These are phyloP conservation scores for Tolypocladium inflatum DNA, from an alignment of 2,329 filamentous ascomycete genomes.

Conservation along the genomic window DNA sequence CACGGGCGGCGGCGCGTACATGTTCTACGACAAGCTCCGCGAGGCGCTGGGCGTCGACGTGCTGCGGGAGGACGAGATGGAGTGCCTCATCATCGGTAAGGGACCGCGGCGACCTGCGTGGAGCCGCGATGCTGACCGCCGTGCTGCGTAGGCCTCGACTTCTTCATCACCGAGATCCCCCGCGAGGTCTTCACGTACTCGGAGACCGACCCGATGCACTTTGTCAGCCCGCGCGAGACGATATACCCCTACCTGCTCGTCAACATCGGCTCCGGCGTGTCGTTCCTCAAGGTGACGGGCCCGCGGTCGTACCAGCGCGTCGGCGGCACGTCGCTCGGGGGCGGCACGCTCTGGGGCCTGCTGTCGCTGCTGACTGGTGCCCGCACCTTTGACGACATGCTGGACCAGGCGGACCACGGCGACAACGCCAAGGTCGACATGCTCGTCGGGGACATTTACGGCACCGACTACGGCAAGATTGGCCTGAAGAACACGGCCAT, in stretches of 20 bases:
- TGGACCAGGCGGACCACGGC: constrained; percentile 79
- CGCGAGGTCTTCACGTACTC: constrained; percentile 96
- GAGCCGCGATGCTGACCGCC: neutral
- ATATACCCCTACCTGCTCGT: constrained; percentile 96
- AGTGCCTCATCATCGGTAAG: constrained; percentile 87
- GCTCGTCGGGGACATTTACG: constrained; percentile 96
- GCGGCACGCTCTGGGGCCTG: constrained; percentile 95
- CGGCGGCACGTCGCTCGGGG: constrained; percentile 87
- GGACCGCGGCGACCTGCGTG: neutral
- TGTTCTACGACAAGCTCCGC: constrained; percentile 88
- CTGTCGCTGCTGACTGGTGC: constrained; percentile 89
- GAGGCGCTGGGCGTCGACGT: constrained; percentile 81
- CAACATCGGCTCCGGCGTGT: constrained; percentile 95
- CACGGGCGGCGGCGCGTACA: constrained; percentile 90
- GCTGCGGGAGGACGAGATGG: constrained; percentile 93
- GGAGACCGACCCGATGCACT: constrained; percentile 83
- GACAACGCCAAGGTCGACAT: constrained; percentile 94
- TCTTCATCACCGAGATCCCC: constrained; percentile 97
- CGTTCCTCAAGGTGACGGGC: constrained; percentile 92
- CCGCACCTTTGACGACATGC: constrained; percentile 94
- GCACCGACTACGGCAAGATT: constrained; percentile 91
- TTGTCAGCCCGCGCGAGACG: constrained; percentile 64
- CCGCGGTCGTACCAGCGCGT: constrained; percentile 82
- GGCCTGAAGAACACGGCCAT: constrained; percentile 93
- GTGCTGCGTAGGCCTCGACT: constrained; percentile 74